Evolutionary conservation across 2,329 filamentous ascomycete genomes (phyloP).

Genomic region (Elsinoe batatas): DNA sequence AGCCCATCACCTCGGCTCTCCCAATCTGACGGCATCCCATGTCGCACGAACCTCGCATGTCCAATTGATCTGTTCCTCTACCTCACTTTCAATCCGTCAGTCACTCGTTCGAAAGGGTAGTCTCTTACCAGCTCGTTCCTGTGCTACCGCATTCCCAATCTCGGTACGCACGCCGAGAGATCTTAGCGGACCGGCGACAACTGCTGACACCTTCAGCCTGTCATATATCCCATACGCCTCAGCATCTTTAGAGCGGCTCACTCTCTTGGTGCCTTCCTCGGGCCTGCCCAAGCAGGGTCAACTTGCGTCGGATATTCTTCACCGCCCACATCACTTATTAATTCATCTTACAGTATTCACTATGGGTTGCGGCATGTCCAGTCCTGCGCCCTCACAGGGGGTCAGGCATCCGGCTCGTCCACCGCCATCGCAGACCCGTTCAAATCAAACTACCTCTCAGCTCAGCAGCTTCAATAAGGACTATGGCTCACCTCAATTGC

Average conservation of each 20-base stretch:
- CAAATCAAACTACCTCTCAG: not conserved
- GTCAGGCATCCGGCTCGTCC: not conserved
- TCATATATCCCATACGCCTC: not conserved
- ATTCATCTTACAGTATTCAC: not conserved
- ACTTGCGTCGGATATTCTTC: not conserved
- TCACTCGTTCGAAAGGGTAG: not conserved
- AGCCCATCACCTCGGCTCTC: not conserved
- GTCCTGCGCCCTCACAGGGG: not conserved
- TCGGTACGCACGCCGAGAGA: not conserved
- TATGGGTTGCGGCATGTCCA: slow-evolving; percentile 2
- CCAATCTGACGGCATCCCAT: not conserved
- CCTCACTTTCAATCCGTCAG: not conserved
- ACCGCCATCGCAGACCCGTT: not conserved
- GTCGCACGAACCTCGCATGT: not conserved
- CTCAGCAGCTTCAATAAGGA: not conserved
- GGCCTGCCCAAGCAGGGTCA: not conserved
- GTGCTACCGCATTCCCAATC: not conserved
- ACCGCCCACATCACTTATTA: not conserved
- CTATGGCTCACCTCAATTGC: not conserved
- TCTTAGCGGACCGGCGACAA: not conserved
- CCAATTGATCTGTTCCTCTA: not conserved
- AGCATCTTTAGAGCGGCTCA: too few species aligned
- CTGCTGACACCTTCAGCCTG: not conserved
- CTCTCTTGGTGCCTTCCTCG: too few species aligned
- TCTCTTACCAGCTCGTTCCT: not conserved